Base-by-base conservation (phyloP, 2,329 filamentous ascomycete species). In the Scedosporium minutisporum region DNA sequence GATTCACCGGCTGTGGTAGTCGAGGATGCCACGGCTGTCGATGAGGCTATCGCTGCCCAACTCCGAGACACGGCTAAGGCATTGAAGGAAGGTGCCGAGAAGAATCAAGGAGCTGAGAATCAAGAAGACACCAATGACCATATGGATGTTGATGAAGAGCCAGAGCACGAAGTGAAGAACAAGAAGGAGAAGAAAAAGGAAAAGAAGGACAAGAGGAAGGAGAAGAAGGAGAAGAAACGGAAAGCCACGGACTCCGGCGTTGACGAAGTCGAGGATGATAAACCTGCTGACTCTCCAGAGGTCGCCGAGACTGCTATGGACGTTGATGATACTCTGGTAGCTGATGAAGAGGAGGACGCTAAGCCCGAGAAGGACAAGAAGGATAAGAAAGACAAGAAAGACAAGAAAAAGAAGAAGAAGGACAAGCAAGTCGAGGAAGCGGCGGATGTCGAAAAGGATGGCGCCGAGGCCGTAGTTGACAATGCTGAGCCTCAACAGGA, bases 361-460 rank as follows among this genome's bases (percentile, higher is more conserved):
- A 21, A 65, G 41, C 10, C 60, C 3, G 65, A 65, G 57, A 65
- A 68, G 62, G 51, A 58, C 7, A 64, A 66, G 25, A 60, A 63
- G 38, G 51, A 62, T 33, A 65, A 66, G 21, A 63, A 29, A 23
- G 63, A 61, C 10, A 65, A 66, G 21, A 63, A 29, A 23, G 63
- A 61, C 10, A 71, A 70, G 68, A 71, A 70, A 67, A 68, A 65
- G 23, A 69, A 58, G 62, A 68, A 63, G 21, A 23, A 23, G 7
- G 23, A 16, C 12, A 27, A 25, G 1, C 51, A 55, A 14, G 29
- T 55, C 44, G 18, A 48, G 44, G 44, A 48, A 12, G 16, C 44
- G n/a, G 18, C n/a, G n/a, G 33, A 38, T 38, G 33, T 38, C 33
- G 33, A 38, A 38, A 38, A 38, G 33, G 33, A 38, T 12, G 33